A percentile compares a stretch with the other conserved stretches of the same genome.
phyloP scores from a whole-genome alignment of 2,329 filamentous ascomycete genomes.

The Trichoderma citrinoviride region DNA sequence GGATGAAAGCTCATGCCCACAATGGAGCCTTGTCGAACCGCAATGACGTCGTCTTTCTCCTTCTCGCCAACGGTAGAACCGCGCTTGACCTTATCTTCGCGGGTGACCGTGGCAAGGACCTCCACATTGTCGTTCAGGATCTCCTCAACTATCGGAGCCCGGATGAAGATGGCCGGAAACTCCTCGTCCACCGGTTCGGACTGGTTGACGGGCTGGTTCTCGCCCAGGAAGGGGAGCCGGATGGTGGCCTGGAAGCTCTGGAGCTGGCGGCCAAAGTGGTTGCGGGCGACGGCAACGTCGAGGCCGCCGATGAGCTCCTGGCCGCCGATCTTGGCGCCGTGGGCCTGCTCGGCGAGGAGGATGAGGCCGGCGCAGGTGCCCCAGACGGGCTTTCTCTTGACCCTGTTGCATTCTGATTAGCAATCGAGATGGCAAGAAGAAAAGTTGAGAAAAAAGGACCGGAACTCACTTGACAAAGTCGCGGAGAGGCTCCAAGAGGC shows the following conservation, averaged over 20 bases:
- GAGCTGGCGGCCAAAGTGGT: conserved; percentile 91
- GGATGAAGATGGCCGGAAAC: conserved; percentile 87
- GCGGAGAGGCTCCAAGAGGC: conserved; percentile 77
- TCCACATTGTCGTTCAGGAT: conserved; percentile 47
- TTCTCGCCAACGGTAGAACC: conserved; percentile 30
- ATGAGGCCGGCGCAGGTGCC: conserved; percentile 96
- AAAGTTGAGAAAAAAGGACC: not conserved
- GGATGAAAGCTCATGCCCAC: conserved; percentile 96
- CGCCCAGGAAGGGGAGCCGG: conserved; percentile 65
- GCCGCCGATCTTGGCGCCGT: conserved; percentile 82
- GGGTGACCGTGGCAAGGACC: conserved; percentile 50
- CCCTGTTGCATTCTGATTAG: conserved; percentile 44
- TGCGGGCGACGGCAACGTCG: conserved; percentile 85
- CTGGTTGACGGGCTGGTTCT: conserved; percentile 27
- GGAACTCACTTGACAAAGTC: conserved; percentile 83
- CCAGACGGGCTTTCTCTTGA: conserved; percentile 80
- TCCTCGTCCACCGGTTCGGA: too few relatives aligned
- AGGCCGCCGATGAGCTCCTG: conserved; percentile 92
- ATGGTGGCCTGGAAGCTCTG: conserved; percentile 84
- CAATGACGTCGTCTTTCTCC: conserved; percentile 69
- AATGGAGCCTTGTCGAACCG: conserved; percentile 85
- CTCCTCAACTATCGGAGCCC: conserved; percentile 88
- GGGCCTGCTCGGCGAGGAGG: conserved; percentile 81
- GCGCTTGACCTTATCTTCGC: conserved; percentile 25
- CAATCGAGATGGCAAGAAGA: conserved; percentile 22